phyloP scores from a whole-genome alignment of 768 basidiomycete genomes.

The Tulasnella sp. region DNA sequence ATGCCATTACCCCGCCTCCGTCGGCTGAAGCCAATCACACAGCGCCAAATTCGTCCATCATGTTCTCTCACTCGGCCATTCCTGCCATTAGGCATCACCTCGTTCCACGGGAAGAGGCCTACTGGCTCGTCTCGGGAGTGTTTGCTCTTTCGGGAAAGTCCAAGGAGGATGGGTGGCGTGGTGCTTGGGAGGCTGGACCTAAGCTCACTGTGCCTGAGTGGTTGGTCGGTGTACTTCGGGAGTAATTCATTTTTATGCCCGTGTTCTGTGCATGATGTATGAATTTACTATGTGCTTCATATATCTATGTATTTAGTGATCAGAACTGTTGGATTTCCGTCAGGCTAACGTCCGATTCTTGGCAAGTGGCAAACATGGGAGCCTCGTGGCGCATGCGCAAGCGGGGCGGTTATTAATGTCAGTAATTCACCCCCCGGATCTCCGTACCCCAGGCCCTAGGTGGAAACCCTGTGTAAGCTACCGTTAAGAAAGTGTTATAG shows the following conservation, averaged over 20 bases:
- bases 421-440: too few relatives aligned
- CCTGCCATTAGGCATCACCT: conserved; percentile 63
- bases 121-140: conserved; percentile 70
- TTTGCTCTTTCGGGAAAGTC: conserved; percentile 51
- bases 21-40: conserved; percentile 56
- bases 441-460: too few relatives aligned
- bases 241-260: background rate
- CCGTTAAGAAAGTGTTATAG: too few relatives aligned
- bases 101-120: conserved; percentile 43
- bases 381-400: too few relatives aligned
- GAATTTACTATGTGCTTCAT: background rate
- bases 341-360: too few relatives aligned
- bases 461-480: too few relatives aligned
- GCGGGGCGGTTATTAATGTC: too few relatives aligned
- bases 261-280: background rate
- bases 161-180: conserved; percentile 5
- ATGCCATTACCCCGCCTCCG: conserved; percentile 35
- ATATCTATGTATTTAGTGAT: too few relatives aligned
- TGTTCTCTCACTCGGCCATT: conserved; percentile 65
- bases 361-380: too few relatives aligned
- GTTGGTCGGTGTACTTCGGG: background rate
- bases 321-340: too few relatives aligned
- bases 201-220: background rate
- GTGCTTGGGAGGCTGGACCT: background rate
- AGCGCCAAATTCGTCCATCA: conserved; percentile 73